Evolutionary conservation across 192 early-diverging fungal genomes (phyloP).

Genomic region (Backusella tuberculispora): DNA sequence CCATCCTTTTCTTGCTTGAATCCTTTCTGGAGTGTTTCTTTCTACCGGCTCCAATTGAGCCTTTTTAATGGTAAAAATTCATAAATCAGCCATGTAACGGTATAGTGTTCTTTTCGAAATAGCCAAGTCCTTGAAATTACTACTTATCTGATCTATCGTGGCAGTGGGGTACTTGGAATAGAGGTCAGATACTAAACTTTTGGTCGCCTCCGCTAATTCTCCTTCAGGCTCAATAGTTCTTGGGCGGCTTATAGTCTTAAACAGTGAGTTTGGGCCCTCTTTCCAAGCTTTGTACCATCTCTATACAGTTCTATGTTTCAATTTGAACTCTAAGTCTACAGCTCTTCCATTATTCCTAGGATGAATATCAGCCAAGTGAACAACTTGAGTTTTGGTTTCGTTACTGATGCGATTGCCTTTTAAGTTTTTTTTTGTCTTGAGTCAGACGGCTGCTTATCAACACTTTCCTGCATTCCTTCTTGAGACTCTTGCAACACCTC

Average conservation of each 20-base stretch:
- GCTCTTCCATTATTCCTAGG: neutral
- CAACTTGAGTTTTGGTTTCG: too few relatives aligned
- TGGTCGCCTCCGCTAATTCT: constrained; percentile 1
- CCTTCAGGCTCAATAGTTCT: constrained; percentile 18
- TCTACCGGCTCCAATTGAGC: constrained; percentile 1
- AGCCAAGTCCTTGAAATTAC: neutral
- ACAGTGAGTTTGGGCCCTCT: neutral
- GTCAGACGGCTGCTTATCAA: neutral
- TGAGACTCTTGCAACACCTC: neutral
- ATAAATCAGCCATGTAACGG: constrained; percentile 11
- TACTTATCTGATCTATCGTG: neutral
- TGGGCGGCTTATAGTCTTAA: constrained; percentile 15
- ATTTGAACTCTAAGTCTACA: neutral
- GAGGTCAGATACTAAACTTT: too few relatives aligned
- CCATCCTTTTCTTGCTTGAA: constrained; percentile 19
- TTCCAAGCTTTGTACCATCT: constrained; percentile 2
- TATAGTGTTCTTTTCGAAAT: too few relatives aligned
- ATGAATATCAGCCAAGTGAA: too few relatives aligned
- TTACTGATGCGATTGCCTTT: neutral
- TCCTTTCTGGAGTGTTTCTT: constrained; percentile 14
- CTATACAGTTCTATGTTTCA: neutral
- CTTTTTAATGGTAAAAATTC: neutral
- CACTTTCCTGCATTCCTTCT: neutral
- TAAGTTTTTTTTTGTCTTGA: neutral
- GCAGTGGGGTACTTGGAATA: neutral